Evolutionary conservation across 352 stramenopile genomes (phyloP), one percentile per base, ranked within the genome.

Genomic region (Pythium aristosporum): DNA sequence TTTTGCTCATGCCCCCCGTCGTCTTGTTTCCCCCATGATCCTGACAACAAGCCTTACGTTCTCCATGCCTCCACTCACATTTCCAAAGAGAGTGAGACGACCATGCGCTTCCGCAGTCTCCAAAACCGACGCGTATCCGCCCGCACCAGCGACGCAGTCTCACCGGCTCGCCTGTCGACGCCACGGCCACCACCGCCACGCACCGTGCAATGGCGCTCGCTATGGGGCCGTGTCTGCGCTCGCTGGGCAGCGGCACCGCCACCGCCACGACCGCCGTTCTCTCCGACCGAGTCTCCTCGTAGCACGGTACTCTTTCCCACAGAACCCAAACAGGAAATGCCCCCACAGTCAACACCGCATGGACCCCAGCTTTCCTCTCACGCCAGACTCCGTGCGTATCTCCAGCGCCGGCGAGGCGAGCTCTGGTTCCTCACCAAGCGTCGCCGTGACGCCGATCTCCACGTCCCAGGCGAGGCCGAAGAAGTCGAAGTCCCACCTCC

Each of bases 391-490:
- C 53, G 61, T 16, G 61, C 23, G 16, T 68, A 63, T 39, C 47
- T 61, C 36, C 61, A 63, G n/a, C 61, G 61, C 37, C 57, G 63
- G 53, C 61, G 61, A 16, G 61, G 61, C 46, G 61, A 63, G 36
- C 15, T 56, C 16, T 68, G 61, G 61, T 68, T 68, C 37, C 44
- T 68, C 21, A 68, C 54, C 3, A 62, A 57, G 44, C 61, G 61
- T 18, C 44, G 53, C 34, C 34, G 36, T 2, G 61, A 67, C 43
- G 21, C 21, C 23, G 60, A 67, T 21, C 32, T 58, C 20, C 21
- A 52, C 5, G 34, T 9, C 16, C 10, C 28, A 12, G 43, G n/a
- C 16, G 43, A 54, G 3, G 23, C 46, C 5, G 52, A 63, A 28
- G 53, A 68, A 63, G 46, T 68, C 34, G 61, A 68, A 32, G 54